These are phyloP conservation scores for Lachancea lanzarotensis DNA, from an alignment of 805 yeast species.

Conservation along the genomic window DNA sequence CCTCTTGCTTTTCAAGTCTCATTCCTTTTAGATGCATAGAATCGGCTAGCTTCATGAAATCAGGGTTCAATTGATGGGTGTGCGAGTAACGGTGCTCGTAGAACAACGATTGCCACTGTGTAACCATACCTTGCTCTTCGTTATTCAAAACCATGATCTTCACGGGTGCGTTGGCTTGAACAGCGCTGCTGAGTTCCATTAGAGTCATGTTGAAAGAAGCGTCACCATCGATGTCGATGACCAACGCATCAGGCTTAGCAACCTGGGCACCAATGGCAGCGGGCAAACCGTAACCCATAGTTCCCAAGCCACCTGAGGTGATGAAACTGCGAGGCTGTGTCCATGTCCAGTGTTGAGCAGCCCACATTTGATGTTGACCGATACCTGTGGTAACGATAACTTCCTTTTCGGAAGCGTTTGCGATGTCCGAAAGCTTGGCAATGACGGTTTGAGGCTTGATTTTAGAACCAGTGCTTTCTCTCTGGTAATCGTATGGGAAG, in stretches of 20 bases:
- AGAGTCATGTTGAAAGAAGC: conserved; percentile 99
- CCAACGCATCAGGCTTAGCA: conserved; percentile 89
- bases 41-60: conserved; percentile 87
- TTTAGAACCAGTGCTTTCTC: conserved; percentile 69
- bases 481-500: conserved; percentile 78
- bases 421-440: conserved; percentile 66
- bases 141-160: conserved; percentile 86
- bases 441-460: conserved; percentile 94
- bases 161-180: conserved; percentile 86
- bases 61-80: conserved; percentile 93
- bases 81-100: conserved; percentile 97
- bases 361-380: conserved; percentile 99
- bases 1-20: conserved; percentile 61
- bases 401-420: conserved; percentile 50
- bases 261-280: conserved; percentile 98
- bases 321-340: conserved; percentile 85
- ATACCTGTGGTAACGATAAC: conserved; percentile 95
- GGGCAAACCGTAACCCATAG: conserved; percentile 97
- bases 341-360: conserved; percentile 97
- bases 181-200: conserved; percentile 88
- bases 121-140: conserved; percentile 99
- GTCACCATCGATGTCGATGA: conserved; percentile 97
- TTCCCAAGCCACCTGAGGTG: conserved; percentile 98
- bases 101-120: conserved; percentile 98
- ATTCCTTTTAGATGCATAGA: conserved; percentile 89